These are phyloP conservation scores for Cladosporium austrohemisphaericum DNA, from an alignment of 2,329 filamentous ascomycete species.

Conservation along the genomic window DNA sequence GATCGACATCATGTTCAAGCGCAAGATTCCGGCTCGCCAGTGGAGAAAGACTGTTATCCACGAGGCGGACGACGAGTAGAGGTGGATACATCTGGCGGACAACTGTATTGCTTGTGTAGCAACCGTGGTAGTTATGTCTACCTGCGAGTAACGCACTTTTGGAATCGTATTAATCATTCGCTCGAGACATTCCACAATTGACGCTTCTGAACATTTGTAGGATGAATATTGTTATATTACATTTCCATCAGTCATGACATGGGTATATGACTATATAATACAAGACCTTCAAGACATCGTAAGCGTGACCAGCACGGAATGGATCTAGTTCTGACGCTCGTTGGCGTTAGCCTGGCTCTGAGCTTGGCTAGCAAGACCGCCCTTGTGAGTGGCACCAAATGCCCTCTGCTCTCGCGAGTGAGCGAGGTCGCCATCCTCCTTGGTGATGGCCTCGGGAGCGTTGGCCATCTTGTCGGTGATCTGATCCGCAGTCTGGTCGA, in stretches of 20 bases:
- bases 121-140: background rate
- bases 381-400: conserved; percentile 20
- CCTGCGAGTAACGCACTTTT: too few relatives aligned
- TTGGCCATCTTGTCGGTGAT: conserved; percentile 33
- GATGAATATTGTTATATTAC: too few relatives aligned
- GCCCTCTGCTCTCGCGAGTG: conserved; percentile 33
- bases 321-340: conserved; percentile 19
- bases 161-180: too few relatives aligned
- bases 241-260: too few relatives aligned
- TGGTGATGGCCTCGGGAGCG: conserved; percentile 31
- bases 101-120: background rate
- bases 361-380: background rate
- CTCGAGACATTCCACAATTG: too few relatives aligned
- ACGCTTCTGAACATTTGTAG: too few relatives aligned
- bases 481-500: conserved; percentile 28
- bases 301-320: background rate
- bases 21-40: conserved; percentile 52
- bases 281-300: background rate
- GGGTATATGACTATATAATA: too few relatives aligned
- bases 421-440: conserved; percentile 32
- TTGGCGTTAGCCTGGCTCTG: conserved; percentile 23
- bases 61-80: conserved; percentile 60
- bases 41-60: conserved; percentile 56
- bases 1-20: conserved; percentile 59
- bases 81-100: background rate